These are phyloP conservation scores for Plantago elongata DNA, from an alignment of 257 asterid genomes.

Conservation along the genomic window DNA sequence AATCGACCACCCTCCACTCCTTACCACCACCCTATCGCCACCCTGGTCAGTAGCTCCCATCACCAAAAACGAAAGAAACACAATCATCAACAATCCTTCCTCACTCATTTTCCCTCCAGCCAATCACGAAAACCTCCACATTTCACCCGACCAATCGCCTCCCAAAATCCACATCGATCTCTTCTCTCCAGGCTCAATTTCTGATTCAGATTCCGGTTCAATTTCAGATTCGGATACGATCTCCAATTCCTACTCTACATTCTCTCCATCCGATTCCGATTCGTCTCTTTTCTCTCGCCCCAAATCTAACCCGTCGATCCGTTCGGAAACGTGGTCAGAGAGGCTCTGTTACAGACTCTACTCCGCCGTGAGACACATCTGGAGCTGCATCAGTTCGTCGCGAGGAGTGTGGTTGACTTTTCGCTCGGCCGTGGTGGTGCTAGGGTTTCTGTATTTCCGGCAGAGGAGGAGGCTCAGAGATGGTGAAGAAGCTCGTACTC, in stretches of 20 bases:
- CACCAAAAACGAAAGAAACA: slow-evolving; percentile 23
- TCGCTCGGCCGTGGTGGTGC: slow-evolving; percentile 18
- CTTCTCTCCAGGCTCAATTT: slow-evolving; percentile 31
- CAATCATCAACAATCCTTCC: slow-evolving; percentile 8
- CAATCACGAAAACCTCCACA: slow-evolving; percentile 65
- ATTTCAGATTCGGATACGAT: slow-evolving; percentile 27
- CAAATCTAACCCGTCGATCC: slow-evolving; percentile 7
- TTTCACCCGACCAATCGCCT: slow-evolving; percentile 18
- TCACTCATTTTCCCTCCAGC: slow-evolving; percentile 50
- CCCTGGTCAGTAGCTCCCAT: slow-evolving; percentile 55
- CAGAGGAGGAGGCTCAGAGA: slow-evolving; percentile 8
- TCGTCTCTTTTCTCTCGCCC: slow-evolving; percentile 21
- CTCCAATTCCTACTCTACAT: slow-evolving; percentile 27
- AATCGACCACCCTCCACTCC: too few relatives aligned
- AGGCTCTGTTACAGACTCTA: slow-evolving; percentile 28
- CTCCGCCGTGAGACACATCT: slow-evolving; percentile 6
- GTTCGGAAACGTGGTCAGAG: slow-evolving; percentile 31
- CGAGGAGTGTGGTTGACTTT: slow-evolving; percentile 20
- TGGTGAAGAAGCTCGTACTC: neutral
- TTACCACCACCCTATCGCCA: neutral
- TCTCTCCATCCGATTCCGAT: slow-evolving; percentile 35
- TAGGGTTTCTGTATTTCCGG: slow-evolving; percentile 19
- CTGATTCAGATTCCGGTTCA: too few relatives aligned
- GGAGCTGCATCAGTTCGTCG: slow-evolving; percentile 19
- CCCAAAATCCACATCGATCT: slow-evolving; percentile 20